Evolutionary conservation across 345 rosid species (phyloP).

Genomic region (Zanthoxylum bungeanum): DNA sequence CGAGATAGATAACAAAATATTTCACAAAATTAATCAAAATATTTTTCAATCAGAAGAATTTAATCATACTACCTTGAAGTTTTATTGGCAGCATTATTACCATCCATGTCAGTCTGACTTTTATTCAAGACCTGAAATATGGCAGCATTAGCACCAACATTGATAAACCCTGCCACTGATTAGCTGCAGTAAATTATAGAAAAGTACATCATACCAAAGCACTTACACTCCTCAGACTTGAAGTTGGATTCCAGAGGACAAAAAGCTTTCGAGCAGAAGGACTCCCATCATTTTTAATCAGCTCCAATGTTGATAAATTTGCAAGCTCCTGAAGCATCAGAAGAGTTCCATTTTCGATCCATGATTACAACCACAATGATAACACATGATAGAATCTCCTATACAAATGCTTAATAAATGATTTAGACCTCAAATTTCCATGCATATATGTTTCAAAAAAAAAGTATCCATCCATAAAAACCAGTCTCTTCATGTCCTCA

Average conservation of each 20-base stretch:
- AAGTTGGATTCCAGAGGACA: constrained; percentile 78
- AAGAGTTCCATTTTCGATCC: constrained; percentile 6
- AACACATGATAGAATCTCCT: neutral
- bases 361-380: constrained; percentile 7
- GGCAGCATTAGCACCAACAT: constrained; percentile 20
- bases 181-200: neutral
- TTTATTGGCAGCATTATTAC: constrained; percentile 28
- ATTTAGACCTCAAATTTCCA: neutral
- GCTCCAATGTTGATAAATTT: constrained; percentile 69
- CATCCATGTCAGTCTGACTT: constrained; percentile 24
- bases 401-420: neutral
- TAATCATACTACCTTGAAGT: constrained; percentile 39
- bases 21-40: neutral
- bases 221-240: constrained; percentile 37
- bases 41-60: neutral
- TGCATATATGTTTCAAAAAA: neutral
- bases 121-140: constrained; percentile 45
- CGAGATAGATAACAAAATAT: neutral
- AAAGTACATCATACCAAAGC: constrained; percentile 6
- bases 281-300: constrained; percentile 85
- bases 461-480: neutral
- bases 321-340: constrained; percentile 79
- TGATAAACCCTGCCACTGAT: constrained; percentile 4
- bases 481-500: neutral
- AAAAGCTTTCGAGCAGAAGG: constrained; percentile 80